Evolutionary conservation across 2,329 filamentous ascomycete genomes (phyloP), one percentile per base, ranked within the genome.

Genomic region (Trichoderma aggressivum): DNA sequence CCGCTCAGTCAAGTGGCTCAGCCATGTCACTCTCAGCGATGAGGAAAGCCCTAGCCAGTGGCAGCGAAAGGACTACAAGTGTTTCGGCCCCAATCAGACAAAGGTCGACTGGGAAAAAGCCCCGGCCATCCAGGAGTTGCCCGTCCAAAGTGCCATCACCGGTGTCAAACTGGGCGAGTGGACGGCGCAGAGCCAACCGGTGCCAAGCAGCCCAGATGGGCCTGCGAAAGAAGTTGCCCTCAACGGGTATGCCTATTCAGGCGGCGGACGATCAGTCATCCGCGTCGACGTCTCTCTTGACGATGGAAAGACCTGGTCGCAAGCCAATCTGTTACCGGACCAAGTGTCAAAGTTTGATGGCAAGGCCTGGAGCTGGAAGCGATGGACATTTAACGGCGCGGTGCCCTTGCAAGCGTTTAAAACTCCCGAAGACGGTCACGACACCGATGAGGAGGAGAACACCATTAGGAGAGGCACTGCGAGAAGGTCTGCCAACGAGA

Each of bases 51-150:
- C 84, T 4, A 89, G 86, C 56, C 86, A 90, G 76, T 91, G 89
- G 89, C 89, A 92, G 76, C 84, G 87, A 26, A 84, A 86, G 21
- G 90, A 92, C 77, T 92, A 92, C 80, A 92, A 92, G 77, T 88
- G 86, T 75, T 91, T 92, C 72, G 88, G 89, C 0, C 89, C 90
- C 4, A 90, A 90, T 75, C 84, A 89, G 77, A 81, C 81, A 36
- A 84, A 85, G 26, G 85, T 88, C 7, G 85, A 91, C 78, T 91
- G 89, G 89, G 87, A 89, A 63, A 82, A 82, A 28, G 89, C 90
- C 8, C 86, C 86, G 12, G 84, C 88, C 2, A 92, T 92, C 34
- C 90, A 92, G 74, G 89, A 91, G 75, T 87, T 91, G 82, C 89
- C 90, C 1, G 86, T 92, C 21, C 90, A 90, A 34, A 90, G 88